A percentile compares a stretch with the other conserved stretches of the same genome.
These are phyloP conservation scores for Talaromyces wortmannii DNA, from an alignment of 495 filamentous ascomycete genomes.

Conservation along the genomic window DNA sequence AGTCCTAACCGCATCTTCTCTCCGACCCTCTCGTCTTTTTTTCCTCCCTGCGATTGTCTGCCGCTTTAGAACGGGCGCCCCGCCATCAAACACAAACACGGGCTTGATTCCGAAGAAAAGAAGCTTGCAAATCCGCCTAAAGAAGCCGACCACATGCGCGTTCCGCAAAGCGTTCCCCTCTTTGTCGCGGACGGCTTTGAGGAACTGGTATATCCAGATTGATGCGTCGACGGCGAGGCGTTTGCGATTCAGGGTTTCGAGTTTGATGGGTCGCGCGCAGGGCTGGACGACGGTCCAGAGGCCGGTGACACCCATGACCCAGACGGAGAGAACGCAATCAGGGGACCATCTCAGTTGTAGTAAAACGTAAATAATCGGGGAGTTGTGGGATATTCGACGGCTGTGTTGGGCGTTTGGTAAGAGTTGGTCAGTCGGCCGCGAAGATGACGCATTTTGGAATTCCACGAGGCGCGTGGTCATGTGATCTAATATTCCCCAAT, in stretches of 20 bases:
- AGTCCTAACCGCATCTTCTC: slow-evolving; percentile 87
- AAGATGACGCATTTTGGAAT: slow-evolving; percentile 3
- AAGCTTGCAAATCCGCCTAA: slow-evolving; percentile 93
- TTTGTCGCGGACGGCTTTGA: slow-evolving; percentile 97
- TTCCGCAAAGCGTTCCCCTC: slow-evolving; percentile 96
- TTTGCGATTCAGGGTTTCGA: slow-evolving; percentile 91
- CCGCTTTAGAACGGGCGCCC: slow-evolving; percentile 83
- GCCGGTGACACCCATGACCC: slow-evolving; percentile 86
- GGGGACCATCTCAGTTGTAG: neutral
- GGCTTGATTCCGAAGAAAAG: slow-evolving; percentile 94
- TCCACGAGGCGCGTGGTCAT: slow-evolving; percentile 1
- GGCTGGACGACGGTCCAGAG: slow-evolving; percentile 94
- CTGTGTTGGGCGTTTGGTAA: neutral
- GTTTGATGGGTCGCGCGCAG: slow-evolving; percentile 76
- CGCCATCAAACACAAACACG: slow-evolving; percentile 97
- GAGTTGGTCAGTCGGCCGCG: neutral
- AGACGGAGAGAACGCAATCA: neutral
- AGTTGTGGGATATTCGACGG: neutral
- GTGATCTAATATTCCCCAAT: neutral
- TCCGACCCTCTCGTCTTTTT: slow-evolving; percentile 72
- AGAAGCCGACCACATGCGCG: slow-evolving; percentile 94
- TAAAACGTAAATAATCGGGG: neutral
- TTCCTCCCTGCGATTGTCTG: slow-evolving; percentile 80
- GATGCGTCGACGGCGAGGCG: slow-evolving; percentile 95
- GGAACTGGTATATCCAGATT: slow-evolving; percentile 99